Base-by-base conservation (phyloP, 768 basidiomycete species). In the Lentinula guzmanii region DNA sequence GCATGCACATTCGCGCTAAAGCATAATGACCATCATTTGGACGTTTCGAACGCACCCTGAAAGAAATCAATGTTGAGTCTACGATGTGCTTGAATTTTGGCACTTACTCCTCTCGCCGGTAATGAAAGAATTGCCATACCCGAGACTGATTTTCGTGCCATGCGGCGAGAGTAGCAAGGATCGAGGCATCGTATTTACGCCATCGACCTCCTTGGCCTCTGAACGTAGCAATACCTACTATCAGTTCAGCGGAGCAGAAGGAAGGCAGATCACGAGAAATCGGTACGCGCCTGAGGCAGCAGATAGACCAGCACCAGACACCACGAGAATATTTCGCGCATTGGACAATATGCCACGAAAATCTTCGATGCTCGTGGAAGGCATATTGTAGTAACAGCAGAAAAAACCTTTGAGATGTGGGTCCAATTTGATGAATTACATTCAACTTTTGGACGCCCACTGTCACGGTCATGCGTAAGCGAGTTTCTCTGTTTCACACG, bases 291-390 rank as follows among this genome's bases (percentile, higher is more conserved):
- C 84, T 48, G 86, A 86, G 24, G 82, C 84, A 58, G 84, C 85
- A 24, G 85, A 86, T n/a, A 87, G 74, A 2, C 86, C 86, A 34
- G 86, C 86, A 5, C 86, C 86, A 18, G 78, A 76, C 1, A 81
- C 68, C 10, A 75, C 76, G 7, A 80, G 70, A 54, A 80, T 74
- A 54, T 72, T 69, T 62, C 76, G 78, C n/a, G 65, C 61, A 15
- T 65, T 58, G 6, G 64, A 42, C 8, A 72, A 64, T 11, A 64
- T 63, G 4, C 45, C 24, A 56, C 66, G 62, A 58, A 71, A 72
- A 9, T 58, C 61, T 8, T 50, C 31, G 13, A 60, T 61, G 46
- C 70, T 68, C 2, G 65, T 62, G 16, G 66, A 68, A 15, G 70
- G 68, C 56, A 58, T 58, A 13, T 41, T 10, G 53, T 43, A 13